Evolutionary conservation across 257 asterid species (phyloP), one percentile per base, ranked within the genome.

Genomic region (Apocynum venetum): DNA sequence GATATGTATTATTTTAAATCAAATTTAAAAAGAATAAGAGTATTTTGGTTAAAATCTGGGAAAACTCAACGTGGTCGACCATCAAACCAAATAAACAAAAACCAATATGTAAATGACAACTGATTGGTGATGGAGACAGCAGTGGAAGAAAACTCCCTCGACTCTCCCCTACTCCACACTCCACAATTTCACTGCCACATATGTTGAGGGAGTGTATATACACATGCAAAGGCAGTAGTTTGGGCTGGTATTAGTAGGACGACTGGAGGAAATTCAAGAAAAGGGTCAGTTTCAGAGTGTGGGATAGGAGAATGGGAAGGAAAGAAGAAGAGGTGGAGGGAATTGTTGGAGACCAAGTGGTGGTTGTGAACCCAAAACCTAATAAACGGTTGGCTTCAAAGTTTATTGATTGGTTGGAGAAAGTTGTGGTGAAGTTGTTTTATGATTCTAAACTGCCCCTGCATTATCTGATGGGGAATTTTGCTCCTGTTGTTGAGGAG

Each of bases 341-440:
- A 75, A 72, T 57, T 14, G 84, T 38, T 47, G 91, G 66, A 78
- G 89, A 87, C 5, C 43, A 63, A n/a, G 78, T 85, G 59, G 89
- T 89, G 87, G 83, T 78, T 81, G 98, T 95, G 81, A 86, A 90
- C 7, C 99, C 99, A 40, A 85, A 81, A 84, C 98, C 98, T 15
- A 60, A 17, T 0, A 89, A 85, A 56, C 97, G 99, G 8, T 47
- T 90, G 56, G 77, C 81, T 71, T 87, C 97, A 11, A 93, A 84
- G 88, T 91, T 88, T 6, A 75, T 90, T 1, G 99, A 93, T 79
- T 91, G 87, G 92, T 57, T 95, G 77, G 99, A 95, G 80, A 85
- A 85, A 88, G 80, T 86, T n/a, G 84, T 87, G 43, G 89, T 93
- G 72, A 91, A 91, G 87, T 75, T 93, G 74, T 83, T 88, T 97